Conservation (phyloP, 2,329 filamentous ascomycete genomes). For the Monilinia fructigena region DNA sequence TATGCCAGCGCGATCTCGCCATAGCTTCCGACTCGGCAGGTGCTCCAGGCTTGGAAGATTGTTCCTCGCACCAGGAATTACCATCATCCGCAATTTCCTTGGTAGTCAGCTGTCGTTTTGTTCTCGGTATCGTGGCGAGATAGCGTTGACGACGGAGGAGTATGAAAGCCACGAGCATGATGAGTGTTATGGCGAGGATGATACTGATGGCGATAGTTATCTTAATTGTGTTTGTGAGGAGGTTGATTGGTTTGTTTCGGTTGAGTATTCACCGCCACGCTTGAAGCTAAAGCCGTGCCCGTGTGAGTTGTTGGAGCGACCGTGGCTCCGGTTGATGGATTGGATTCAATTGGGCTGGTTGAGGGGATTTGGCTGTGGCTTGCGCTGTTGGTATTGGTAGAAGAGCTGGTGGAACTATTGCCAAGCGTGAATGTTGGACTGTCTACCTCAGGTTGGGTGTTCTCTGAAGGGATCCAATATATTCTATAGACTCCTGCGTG, state of each 20-base stretch:
- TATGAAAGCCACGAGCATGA: neutral
- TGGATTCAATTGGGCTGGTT: neutral
- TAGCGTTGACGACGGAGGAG: constrained; percentile 1
- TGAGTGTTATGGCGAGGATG: neutral
- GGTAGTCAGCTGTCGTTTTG: neutral
- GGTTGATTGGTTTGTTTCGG: neutral
- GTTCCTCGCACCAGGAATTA: constrained; percentile 1
- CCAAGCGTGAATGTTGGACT: constrained; percentile 6
- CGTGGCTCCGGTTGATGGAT: neutral
- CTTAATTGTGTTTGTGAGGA: constrained; percentile 1
- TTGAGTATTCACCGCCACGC: neutral
- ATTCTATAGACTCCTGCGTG: neutral
- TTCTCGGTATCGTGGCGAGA: neutral
- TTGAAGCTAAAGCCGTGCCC: neutral
- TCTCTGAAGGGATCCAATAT: neutral
- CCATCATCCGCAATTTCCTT: constrained; percentile 2
- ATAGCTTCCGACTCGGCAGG: neutral
- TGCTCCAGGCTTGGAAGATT: neutral
- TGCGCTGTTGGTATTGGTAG: neutral
- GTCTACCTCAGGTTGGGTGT: neutral
- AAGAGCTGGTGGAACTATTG: neutral
- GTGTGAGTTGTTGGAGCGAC: too few species aligned
- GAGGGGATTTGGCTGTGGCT: neutral
- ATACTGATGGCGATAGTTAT: neutral
- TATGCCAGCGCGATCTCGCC: too few species aligned